Percentiles rank a stretch among this genome's conserved stretches.
Conservation (phyloP, 345 rosid species). For the Citrus maxima region DNA sequence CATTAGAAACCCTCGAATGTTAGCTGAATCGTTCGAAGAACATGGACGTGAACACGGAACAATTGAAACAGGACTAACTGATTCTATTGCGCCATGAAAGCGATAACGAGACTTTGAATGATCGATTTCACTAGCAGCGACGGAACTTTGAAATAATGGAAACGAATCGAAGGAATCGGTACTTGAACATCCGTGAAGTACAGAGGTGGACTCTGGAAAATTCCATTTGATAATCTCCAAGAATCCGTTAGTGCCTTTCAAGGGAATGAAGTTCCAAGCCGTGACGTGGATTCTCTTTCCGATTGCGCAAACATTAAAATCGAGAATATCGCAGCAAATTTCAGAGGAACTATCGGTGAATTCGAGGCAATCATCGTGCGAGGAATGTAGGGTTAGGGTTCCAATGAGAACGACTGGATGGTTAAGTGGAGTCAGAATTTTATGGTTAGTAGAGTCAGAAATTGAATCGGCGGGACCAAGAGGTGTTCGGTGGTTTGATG, state of each 20-base stretch:
- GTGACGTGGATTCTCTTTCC: slow-evolving; percentile 45
- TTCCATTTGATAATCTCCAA: slow-evolving; percentile 80
- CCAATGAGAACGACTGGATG: slow-evolving; percentile 54
- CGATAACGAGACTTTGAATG: slow-evolving; percentile 33
- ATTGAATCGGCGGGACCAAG: slow-evolving; percentile 15
- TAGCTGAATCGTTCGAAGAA: slow-evolving; percentile 24
- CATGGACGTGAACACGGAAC: slow-evolving; percentile 49
- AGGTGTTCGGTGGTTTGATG: background rate
- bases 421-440: slow-evolving; percentile 40
- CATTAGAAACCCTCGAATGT: slow-evolving; percentile 62
- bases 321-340: slow-evolving; percentile 74
- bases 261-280: slow-evolving; percentile 78
- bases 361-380: slow-evolving; percentile 55
- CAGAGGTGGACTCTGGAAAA: slow-evolving; percentile 21
- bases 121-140: slow-evolving; percentile 9
- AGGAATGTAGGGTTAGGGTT: slow-evolving; percentile 50
- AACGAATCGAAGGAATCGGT: slow-evolving; percentile 22
- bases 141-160: slow-evolving; percentile 32
- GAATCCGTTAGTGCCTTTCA: slow-evolving; percentile 51
- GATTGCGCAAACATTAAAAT: slow-evolving; percentile 33
- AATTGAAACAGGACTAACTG: slow-evolving; percentile 60
- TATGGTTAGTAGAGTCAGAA: slow-evolving; percentile 2
- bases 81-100: slow-evolving; percentile 58
- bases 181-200: slow-evolving; percentile 30
- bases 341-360: slow-evolving; percentile 55